Base-by-base conservation (phyloP, 768 basidiomycete species). In the Erythrobasidium yunnanense region DNA sequence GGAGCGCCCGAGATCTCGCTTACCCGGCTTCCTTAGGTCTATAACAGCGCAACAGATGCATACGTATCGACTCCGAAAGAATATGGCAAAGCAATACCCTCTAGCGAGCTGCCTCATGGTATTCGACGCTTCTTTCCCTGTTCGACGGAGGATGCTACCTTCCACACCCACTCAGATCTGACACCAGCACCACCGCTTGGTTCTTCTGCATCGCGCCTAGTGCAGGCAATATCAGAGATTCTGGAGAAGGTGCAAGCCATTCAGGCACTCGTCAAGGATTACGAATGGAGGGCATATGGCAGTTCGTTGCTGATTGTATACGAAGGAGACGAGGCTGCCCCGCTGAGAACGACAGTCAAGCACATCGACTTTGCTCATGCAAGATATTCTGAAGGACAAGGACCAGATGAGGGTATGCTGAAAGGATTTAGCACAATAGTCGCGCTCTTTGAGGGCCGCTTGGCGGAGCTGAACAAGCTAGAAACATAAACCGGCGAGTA, bases 321-420 rank as follows among this genome's bases (percentile, higher is more conserved):
- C 71, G 86, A 87, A 71, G 84, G 81, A 0, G 82, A 85, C 70
- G 76, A 77, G 68, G 75, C 70, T 8, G 69, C 77, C 25, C 55
- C 45, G 67, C 34, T n/a, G 57, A 60, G 54, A 71, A 86, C 81
- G 68, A 78, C 80, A 15, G 80, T 95, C 67, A 85, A 85, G 70
- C 77, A 95, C 69, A 96, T 97, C 70, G 93, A 99, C 78, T 96
- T 99, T 75, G 92, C 91, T 5, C 93, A 97, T 75, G 86, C 90
- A 1, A 78, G 81, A 23, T 68, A 87, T 13, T 79, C 76, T 5
- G 81, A 83, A 0, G 88, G 86, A 0, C 71, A 83, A 71, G 92
- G 91, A 2, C 83, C 84, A 1, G 92, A 96, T 74, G 76, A 81
- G 38, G 87, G 93, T 0, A 83, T 92, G 18, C 74, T 93, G 69